Conservation (phyloP, 345 rosid genomes). For the Acer saccharum region DNA sequence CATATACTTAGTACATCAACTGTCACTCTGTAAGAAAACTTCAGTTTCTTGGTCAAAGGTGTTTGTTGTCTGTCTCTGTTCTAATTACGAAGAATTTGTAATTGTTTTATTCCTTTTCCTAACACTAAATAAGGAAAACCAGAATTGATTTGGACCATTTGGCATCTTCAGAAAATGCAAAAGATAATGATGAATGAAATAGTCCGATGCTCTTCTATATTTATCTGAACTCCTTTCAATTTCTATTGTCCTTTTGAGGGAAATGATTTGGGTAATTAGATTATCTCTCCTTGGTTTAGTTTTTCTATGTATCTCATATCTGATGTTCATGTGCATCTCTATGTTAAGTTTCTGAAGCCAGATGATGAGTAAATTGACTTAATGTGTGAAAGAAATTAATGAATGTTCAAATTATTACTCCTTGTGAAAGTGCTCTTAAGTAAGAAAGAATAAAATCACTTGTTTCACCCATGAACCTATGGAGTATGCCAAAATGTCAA, state of each 20-base stretch:
- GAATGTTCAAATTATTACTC: background rate
- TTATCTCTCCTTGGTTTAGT: background rate
- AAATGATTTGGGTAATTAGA: background rate
- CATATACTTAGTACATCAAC: background rate
- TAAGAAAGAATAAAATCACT: background rate
- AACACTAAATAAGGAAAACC: background rate
- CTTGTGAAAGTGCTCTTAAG: background rate
- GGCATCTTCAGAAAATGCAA: slow-evolving; percentile 1
- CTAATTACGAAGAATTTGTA: background rate
- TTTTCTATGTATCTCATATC: background rate
- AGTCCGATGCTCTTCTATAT: background rate
- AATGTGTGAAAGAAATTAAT: background rate
- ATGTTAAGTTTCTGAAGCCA: background rate
- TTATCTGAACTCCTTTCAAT: background rate
- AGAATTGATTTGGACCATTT: background rate
- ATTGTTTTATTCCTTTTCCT: background rate
- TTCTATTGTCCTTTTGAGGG: background rate
- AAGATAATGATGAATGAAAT: background rate
- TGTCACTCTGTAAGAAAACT: background rate
- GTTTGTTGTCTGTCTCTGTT: background rate
- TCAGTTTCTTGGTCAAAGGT: background rate
- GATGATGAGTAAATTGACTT: no score
- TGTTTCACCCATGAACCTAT: background rate
- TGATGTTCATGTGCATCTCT: background rate
- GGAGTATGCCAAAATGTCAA: background rate